Percentiles rank a stretch among this genome's conserved stretches.
phyloP scores from a whole-genome alignment of 2,329 filamentous ascomycete genomes.

The Alternaria rosae region DNA sequence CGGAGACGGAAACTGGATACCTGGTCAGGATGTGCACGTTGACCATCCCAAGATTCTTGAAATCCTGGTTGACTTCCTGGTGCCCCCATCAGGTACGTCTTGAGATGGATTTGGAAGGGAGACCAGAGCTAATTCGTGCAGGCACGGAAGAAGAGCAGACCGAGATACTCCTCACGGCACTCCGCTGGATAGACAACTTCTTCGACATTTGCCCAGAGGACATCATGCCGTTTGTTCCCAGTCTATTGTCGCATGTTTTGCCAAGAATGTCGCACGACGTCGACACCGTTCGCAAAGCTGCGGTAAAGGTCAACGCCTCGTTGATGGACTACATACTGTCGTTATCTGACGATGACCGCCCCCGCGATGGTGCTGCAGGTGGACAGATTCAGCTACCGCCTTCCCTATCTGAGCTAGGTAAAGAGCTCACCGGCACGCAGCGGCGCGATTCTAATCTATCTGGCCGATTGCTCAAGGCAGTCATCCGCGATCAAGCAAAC shows the following conservation, averaged over 20 bases:
- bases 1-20: conserved; percentile 93
- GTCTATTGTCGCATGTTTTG: conserved; percentile 87
- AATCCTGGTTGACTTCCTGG: conserved; percentile 87
- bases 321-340: conserved; percentile 95
- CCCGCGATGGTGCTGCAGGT: conserved; percentile 50
- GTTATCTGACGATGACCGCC: conserved; percentile 69
- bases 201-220: conserved; percentile 98
- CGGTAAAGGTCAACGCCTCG: conserved; percentile 86
- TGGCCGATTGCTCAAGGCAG: conserved; percentile 43
- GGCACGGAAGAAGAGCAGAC: conserved; percentile 68
- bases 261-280: conserved; percentile 93
- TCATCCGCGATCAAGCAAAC: conserved; percentile 42
- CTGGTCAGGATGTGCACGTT: conserved; percentile 94
- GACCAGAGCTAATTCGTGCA: conserved; percentile 35
- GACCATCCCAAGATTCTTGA: conserved; percentile 91
- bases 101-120: too few species aligned
- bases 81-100: conserved; percentile 76
- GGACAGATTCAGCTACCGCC: conserved; percentile 55
- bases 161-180: conserved; percentile 86
- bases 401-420: conserved; percentile 48
- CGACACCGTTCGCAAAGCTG: conserved; percentile 86
- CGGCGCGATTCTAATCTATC: conserved; percentile 50
- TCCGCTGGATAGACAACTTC: conserved; percentile 95
- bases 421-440: conserved; percentile 53
- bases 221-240: conserved; percentile 92